These are phyloP conservation scores for Fusarium staphyleae DNA, from an alignment of 2,329 filamentous ascomycete species.

Conservation along the genomic window DNA sequence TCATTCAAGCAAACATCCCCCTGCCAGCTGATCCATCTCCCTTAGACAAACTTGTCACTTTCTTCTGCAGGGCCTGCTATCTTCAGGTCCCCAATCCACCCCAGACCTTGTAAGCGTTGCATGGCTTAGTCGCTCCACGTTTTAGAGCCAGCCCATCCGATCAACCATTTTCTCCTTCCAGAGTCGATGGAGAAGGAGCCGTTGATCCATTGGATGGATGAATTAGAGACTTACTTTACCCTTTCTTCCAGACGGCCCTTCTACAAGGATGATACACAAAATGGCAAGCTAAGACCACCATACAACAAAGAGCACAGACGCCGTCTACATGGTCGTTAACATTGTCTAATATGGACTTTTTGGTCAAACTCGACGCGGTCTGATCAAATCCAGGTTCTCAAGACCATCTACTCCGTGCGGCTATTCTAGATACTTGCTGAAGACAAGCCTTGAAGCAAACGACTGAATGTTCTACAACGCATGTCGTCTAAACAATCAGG, in stretches of 20 bases:
- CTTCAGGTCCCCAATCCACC: slow-evolving; percentile 24
- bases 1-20: background rate
- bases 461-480: background rate
- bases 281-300: background rate
- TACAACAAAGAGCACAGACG: background rate
- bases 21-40: too few species aligned
- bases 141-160: slow-evolving; percentile 24
- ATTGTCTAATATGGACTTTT: slow-evolving; percentile 10
- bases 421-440: background rate
- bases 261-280: slow-evolving; percentile 16
- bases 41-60: background rate
- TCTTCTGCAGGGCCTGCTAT: slow-evolving; percentile 8
- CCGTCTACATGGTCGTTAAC: background rate
- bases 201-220: slow-evolving; percentile 33
- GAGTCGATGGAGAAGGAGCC: slow-evolving; percentile 17
- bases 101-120: slow-evolving; percentile 8
- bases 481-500: slow-evolving; percentile 9
- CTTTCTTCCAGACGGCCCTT: slow-evolving; percentile 34
- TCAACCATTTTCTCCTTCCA: slow-evolving; percentile 22
- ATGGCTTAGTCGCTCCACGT: slow-evolving; percentile 25
- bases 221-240: slow-evolving; percentile 39
- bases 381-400: slow-evolving; percentile 1
- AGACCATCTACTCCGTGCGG: too few species aligned
- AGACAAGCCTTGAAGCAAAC: background rate
- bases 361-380: background rate